Evolutionary conservation across 1,284 basidiomycete species (phyloP), one percentile per base, ranked within the genome.

Genomic region (Caloboletus inedulis): DNA sequence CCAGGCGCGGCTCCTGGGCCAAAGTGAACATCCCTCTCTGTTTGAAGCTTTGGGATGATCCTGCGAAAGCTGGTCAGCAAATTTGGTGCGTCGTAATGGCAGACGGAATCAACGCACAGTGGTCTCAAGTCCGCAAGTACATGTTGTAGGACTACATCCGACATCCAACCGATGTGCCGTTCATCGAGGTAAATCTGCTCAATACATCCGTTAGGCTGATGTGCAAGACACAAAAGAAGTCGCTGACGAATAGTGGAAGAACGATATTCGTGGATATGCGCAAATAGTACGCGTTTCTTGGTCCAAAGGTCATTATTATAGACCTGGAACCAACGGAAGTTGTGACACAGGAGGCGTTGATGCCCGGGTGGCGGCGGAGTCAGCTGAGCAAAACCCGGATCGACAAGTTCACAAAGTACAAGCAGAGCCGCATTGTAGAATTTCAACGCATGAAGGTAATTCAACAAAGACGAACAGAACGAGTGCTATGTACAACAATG

Each of bases 161-260:
- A 81, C 88, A 91, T 91, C 89, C 89, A 91, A 41, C 80, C 75
- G 16, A 85, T 64, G 69, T 91, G 89, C n/a, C 79, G 77, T 58
- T 87, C 85, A 62, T 91, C 88, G 14, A 91, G 77, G 65, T 89
- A 91, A 13, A 91, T 67, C 87, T 89, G 39, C 44, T 19, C 9
- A 58, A 31, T 36, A 30, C 30, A 39, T 43, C 51, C 31, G 39
- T 53, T 43, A 48, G 53, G 34, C 34, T 30, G 51, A 33, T 25
- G 14, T 33, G 31, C 41, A 30, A 46, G 35, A 51, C 19, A 34
- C 18, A 8, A 43, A 39, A 40, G 43, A 29, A 33, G 19, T 43
- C 1, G 47, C 54, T 51, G 37, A 89, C 87, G 69, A 87, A 88
- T 56, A 89, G 66, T n/a, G 88, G 87, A 10, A 91, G 65, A 5